Conservation (phyloP, 2,329 filamentous ascomycete species). For the Ceratocystis eucalypticola region DNA sequence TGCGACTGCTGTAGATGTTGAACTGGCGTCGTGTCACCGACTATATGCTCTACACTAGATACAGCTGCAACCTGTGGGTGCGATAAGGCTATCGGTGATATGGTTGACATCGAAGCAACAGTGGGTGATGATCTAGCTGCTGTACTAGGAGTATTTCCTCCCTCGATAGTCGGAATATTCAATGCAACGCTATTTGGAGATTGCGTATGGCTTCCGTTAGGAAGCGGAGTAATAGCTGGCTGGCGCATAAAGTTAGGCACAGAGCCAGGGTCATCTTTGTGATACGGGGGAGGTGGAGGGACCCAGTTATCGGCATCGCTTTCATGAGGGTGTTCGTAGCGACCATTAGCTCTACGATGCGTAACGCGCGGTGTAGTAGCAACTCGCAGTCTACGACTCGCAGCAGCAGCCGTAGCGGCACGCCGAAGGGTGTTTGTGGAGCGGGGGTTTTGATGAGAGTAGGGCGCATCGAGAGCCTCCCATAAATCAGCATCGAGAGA, state of each 20-base stretch:
- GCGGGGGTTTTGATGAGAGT: slow-evolving; percentile 58
- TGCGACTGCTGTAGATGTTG: not conserved
- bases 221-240: slow-evolving; percentile 29
- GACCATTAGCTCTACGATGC: slow-evolving; percentile 55
- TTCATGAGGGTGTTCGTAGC: slow-evolving; percentile 64
- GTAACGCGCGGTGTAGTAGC: slow-evolving; percentile 41
- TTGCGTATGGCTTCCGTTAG: slow-evolving; percentile 20
- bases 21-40: not conserved
- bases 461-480: slow-evolving; percentile 55
- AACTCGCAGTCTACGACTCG: slow-evolving; percentile 51
- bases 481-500: slow-evolving; percentile 18
- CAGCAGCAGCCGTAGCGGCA: slow-evolving; percentile 62
- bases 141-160: not conserved
- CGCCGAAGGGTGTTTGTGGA: slow-evolving; percentile 57
- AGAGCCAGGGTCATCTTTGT: slow-evolving; percentile 47
- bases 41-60: not conserved
- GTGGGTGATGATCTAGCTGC: slow-evolving; percentile 3
- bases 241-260: slow-evolving; percentile 44
- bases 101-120: not conserved
- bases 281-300: slow-evolving; percentile 70
- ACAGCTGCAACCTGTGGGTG: not conserved
- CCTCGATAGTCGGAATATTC: not conserved
- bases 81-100: slow-evolving; percentile 2
- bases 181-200: slow-evolving; percentile 3
- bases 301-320: slow-evolving; percentile 85